phyloP scores from a whole-genome alignment of 805 yeast genomes.

The Teunomyces tritomae region DNA sequence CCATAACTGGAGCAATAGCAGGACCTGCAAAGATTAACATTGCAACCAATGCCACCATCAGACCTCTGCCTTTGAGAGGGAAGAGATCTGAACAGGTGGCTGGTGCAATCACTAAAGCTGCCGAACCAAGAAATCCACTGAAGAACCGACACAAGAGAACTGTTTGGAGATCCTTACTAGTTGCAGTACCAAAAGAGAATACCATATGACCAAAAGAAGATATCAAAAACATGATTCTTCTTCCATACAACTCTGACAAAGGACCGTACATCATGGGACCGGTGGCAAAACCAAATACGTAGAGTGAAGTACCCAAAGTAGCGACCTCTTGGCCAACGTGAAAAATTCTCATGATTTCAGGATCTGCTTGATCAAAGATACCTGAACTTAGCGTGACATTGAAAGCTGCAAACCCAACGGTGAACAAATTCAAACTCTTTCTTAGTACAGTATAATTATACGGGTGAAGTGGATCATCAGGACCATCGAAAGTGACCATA shows the following conservation, averaged over 20 bases:
- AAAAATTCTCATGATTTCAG: too few relatives aligned
- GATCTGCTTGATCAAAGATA: too few relatives aligned
- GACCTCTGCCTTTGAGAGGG: conserved; percentile 16
- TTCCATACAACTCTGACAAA: conserved; percentile 72
- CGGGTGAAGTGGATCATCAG: too few relatives aligned
- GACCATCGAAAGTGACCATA: too few relatives aligned
- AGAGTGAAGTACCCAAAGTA: too few relatives aligned
- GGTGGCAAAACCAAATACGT: too few relatives aligned
- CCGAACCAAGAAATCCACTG: conserved; percentile 22
- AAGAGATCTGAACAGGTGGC: conserved; percentile 23
- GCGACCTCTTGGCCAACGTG: too few relatives aligned
- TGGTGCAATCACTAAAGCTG: conserved; percentile 25
- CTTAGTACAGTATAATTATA: too few relatives aligned
- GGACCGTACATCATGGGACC: conserved; percentile 35
- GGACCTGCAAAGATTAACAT: conserved; percentile 9
- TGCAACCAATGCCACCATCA: conserved; percentile 21
- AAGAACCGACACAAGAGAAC: conserved; percentile 23
- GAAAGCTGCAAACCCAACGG: too few relatives aligned
- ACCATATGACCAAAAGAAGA: conserved; percentile 55
- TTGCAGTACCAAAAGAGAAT: conserved; percentile 49
- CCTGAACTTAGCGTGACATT: too few relatives aligned
- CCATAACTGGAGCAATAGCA: conserved; percentile 35
- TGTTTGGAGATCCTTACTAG: conserved; percentile 20
- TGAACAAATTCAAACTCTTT: too few relatives aligned
- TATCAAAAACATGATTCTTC: conserved; percentile 57